Evolutionary conservation across 768 basidiomycete genomes (phyloP).

Genomic region (Chlorophyllum brunneum): DNA sequence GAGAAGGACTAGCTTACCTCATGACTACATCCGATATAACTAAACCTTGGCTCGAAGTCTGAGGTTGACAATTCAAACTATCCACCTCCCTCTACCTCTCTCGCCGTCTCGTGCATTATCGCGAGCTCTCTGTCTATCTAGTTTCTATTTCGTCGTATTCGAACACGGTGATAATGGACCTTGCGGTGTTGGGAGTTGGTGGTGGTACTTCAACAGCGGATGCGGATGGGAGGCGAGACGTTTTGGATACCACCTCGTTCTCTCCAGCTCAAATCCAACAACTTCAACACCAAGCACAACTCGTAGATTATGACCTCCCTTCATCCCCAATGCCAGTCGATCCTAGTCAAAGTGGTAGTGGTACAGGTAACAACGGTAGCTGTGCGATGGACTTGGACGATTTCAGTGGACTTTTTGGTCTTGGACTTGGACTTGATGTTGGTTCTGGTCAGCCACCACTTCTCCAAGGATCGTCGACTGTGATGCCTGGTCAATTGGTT

Average conservation of each 20-base stretch:
- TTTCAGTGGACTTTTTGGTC: background rate
- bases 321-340: too few relatives aligned
- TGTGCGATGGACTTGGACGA: constrained; percentile 1
- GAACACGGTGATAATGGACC: too few relatives aligned
- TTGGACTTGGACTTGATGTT: background rate
- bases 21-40: background rate
- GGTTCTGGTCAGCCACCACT: background rate
- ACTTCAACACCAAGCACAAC: too few relatives aligned
- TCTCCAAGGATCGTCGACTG: background rate
- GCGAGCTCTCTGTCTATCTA: too few relatives aligned
- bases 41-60: background rate
- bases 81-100: background rate
- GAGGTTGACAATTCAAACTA: constrained; percentile 1
- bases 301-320: too few relatives aligned
- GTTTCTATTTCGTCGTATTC: too few relatives aligned
- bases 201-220: too few relatives aligned
- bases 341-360: background rate
- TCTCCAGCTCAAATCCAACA: too few relatives aligned
- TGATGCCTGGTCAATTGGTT: background rate
- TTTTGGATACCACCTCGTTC: too few relatives aligned
- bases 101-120: too few relatives aligned
- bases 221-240: too few relatives aligned
- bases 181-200: too few relatives aligned
- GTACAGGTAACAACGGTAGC: background rate
- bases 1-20: background rate